Base-by-base conservation (phyloP, 2,329 filamentous ascomycete genomes). In the Shiraia bambusicola region DNA sequence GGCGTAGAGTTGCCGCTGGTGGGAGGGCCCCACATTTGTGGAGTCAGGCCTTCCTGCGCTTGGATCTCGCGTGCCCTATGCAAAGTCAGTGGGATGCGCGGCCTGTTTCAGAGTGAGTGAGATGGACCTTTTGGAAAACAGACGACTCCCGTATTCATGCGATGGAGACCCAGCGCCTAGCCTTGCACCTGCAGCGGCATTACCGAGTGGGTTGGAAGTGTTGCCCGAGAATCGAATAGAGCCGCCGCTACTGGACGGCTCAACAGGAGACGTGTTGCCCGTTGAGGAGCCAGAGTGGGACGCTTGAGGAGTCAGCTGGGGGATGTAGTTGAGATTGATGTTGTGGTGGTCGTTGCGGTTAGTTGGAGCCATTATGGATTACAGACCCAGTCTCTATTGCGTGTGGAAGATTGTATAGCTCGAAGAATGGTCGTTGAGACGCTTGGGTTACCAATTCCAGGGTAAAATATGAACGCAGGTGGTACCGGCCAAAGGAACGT, bases 1-100 rank as follows among this genome's bases (percentile, higher is more conserved):
- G 93, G 93, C 29, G 92, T 96, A 14, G 92, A 96, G 70, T 95
- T 92, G 53, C 92, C 93, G 68, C 92, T 96, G 41, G 92, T 95
- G 34, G 93, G 92, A 54, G 93, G 92, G 9, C 93, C 90, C 93
- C 93, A 97, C 37, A 85, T 71, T 69, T 81, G 78, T 63, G 77
- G 84, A 66, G 76, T 74, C 35, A 95, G 78, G 37, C 91, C 91
- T 79, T 97, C 92, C 73, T 96, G 91, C 40, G 91, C 91, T 74
- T 97, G 92, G 49, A 97, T 96, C 71, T 98, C 93, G 69, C 93
- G 82, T 54, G 93, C 91, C 66, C 92, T 95, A 61, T 48, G 42
- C 37, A 45, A 54, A 22, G 56, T 68, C 62, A 68, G 64, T 56
- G 39, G 54, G 35, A 50, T 46, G 47, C 35, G 42, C 49, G 46